Conservation (phyloP, 345 rosid species). For the Bretschneidera sinensis region DNA sequence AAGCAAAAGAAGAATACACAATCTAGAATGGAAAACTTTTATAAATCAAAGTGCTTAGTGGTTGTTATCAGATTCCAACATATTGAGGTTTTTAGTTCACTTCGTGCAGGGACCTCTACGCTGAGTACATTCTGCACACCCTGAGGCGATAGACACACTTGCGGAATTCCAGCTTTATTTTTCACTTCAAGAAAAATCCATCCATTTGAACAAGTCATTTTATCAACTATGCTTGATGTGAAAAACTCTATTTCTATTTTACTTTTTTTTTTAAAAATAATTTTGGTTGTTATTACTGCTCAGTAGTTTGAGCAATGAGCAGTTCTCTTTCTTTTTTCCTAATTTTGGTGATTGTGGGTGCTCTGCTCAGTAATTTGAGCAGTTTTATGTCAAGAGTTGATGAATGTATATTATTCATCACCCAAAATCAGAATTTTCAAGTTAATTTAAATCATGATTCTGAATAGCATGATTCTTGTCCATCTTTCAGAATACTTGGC, state of each 20-base stretch:
- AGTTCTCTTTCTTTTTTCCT: constrained; percentile 8
- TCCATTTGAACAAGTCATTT: constrained; percentile 13
- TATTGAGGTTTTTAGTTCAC: neutral
- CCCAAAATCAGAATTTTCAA: too few relatives aligned
- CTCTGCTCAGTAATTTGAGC: neutral
- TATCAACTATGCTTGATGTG: neutral
- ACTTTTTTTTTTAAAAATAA: constrained; percentile 3
- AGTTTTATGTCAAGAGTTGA: too few relatives aligned
- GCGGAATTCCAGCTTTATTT: neutral
- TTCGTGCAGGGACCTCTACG: constrained; percentile 80
- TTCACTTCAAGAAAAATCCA: constrained; percentile 2
- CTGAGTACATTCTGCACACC: constrained; percentile 69
- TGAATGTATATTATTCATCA: too few relatives aligned
- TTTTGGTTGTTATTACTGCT: constrained; percentile 14
- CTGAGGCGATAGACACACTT: constrained; percentile 53
- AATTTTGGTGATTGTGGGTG: neutral
- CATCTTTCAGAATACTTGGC: too few relatives aligned
- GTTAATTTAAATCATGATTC: too few relatives aligned
- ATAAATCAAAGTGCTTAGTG: neutral
- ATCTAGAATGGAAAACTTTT: constrained; percentile 3
- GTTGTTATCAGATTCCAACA: neutral
- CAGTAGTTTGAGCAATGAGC: constrained; percentile 1
- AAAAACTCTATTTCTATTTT: constrained; percentile 5
- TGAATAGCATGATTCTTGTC: too few relatives aligned
- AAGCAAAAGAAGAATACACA: neutral